A percentile compares a stretch with the other conserved stretches of the same genome.
These are phyloP conservation scores for Botryosphaeria dothidea DNA, from an alignment of 2,329 filamentous ascomycete species.

Conservation along the genomic window DNA sequence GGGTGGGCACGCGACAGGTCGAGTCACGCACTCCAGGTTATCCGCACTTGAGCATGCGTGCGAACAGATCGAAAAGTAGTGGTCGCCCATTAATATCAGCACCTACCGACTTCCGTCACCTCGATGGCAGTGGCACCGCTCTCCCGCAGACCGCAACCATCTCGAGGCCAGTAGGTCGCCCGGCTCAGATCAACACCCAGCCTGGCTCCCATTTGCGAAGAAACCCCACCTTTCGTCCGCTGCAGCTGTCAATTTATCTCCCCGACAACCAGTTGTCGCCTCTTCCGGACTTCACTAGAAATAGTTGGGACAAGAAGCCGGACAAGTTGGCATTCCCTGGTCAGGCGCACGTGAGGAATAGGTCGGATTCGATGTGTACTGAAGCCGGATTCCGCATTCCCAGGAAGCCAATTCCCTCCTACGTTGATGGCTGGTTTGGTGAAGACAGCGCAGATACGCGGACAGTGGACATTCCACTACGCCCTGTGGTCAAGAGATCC, in stretches of 20 bases:
- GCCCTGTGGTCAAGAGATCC: conserved; percentile 29
- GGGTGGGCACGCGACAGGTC: conserved; percentile 26
- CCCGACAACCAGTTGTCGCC: conserved; percentile 36
- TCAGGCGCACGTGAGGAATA: not conserved
- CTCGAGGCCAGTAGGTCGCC: conserved; percentile 29
- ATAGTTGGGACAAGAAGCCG: conserved; percentile 27
- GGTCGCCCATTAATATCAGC: conserved; percentile 37
- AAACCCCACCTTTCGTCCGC: conserved; percentile 33
- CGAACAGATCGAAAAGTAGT: conserved; percentile 29
- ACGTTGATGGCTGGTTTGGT: not conserved
- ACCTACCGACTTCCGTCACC: conserved; percentile 39
- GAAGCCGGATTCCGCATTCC: not conserved
- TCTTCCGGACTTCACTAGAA: conserved; percentile 38
- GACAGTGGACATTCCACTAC: conserved; percentile 29
- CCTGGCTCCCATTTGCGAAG: conserved; percentile 13
- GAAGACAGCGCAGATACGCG: not conserved
- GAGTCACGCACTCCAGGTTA: conserved; percentile 2
- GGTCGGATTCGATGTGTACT: not conserved
- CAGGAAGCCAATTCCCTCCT: conserved; percentile 7
- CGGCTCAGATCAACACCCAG: conserved; percentile 17
- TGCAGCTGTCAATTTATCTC: conserved; percentile 42
- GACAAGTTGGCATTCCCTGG: not conserved
- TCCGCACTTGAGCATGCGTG: conserved; percentile 27
- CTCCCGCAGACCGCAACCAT: conserved; percentile 25
- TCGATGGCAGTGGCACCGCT: conserved; percentile 26